Conservation (phyloP, 257 asterid species). For the Paulownia fortunei region DNA sequence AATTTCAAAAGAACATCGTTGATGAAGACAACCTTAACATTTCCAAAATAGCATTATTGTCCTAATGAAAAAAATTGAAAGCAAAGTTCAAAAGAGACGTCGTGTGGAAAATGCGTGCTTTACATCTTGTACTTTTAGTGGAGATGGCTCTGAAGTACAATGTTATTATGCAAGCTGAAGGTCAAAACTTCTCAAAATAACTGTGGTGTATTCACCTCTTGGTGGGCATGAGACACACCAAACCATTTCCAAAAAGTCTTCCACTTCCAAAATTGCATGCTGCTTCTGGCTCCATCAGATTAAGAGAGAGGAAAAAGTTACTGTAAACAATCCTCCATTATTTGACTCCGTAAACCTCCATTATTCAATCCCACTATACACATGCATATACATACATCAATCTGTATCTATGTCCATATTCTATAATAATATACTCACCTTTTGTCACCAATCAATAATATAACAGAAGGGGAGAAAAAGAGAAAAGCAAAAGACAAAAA, state of each 20-base stretch:
- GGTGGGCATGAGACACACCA: constrained; percentile 24
- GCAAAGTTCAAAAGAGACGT: background rate
- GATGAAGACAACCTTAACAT: constrained; percentile 48
- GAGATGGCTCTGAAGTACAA: constrained; percentile 17
- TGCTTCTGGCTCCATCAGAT: constrained; percentile 28
- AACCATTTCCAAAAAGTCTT: constrained; percentile 39
- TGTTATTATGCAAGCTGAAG: background rate
- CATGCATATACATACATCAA: constrained; percentile 36
- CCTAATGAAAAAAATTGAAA: constrained; percentile 21
- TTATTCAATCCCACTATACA: constrained; percentile 38
- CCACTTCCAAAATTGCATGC: constrained; percentile 49
- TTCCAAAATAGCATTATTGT: constrained; percentile 35
- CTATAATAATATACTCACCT: constrained; percentile 24
- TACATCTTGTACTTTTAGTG: constrained; percentile 25
- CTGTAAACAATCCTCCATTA: constrained; percentile 41
- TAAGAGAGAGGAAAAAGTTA: constrained; percentile 10
- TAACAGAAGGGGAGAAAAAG: constrained; percentile 3
- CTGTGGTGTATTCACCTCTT: constrained; percentile 30
- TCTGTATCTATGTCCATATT: constrained; percentile 36
- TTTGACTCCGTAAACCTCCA: constrained; percentile 42
- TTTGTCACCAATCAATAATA: constrained; percentile 38
- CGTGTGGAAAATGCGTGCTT: constrained; percentile 19
- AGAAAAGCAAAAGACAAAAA: constrained; percentile 33
- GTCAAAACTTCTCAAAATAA: background rate
- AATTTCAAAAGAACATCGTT: constrained; percentile 13